Percentiles rank a stretch among this genome's conserved stretches.
Evolutionary conservation across 352 stramenopile species (phyloP).

Genomic region (Globisporangium recalcitrans): DNA sequence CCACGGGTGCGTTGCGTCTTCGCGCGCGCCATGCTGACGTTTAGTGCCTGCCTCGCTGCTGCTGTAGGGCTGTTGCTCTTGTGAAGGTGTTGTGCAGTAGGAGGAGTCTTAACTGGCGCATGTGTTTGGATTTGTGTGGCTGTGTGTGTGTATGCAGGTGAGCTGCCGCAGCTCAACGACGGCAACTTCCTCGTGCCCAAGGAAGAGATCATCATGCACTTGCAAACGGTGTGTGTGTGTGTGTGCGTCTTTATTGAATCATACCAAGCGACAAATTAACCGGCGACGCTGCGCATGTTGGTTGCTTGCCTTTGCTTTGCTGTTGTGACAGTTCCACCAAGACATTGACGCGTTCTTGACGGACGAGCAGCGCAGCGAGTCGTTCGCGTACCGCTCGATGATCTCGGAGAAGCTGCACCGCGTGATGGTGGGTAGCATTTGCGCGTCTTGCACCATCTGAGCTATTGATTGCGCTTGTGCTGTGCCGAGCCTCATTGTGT

Average conservation of each 20-base stretch:
- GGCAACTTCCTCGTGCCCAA: conserved; percentile 84
- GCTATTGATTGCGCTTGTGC: neutral
- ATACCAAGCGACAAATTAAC: no score
- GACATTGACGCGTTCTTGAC: conserved; percentile 74
- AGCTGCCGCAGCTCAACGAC: conserved; percentile 80
- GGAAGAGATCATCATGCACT: conserved; percentile 81
- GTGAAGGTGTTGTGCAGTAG: neutral
- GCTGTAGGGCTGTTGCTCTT: neutral
- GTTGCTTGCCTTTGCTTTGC: neutral
- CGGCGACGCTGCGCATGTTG: neutral
- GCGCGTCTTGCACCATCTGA: neutral
- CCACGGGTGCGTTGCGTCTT: conserved; percentile 36
- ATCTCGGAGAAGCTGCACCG: conserved; percentile 79
- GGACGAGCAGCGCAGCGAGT: conserved; percentile 71
- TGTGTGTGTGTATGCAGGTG: conserved; percentile 26
- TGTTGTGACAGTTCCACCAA: conserved; percentile 50
- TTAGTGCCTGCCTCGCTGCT: neutral
- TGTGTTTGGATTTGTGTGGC: neutral
- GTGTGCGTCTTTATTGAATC: neutral
- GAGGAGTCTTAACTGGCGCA: neutral
- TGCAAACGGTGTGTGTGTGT: conserved; percentile 52
- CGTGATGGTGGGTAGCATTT: conserved; percentile 37
- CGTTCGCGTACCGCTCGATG: conserved; percentile 77
- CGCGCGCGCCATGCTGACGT: no score
- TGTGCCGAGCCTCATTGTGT: neutral